Conservation (phyloP, 2,329 filamentous ascomycete species). For the Apiospora pterosperma region DNA sequence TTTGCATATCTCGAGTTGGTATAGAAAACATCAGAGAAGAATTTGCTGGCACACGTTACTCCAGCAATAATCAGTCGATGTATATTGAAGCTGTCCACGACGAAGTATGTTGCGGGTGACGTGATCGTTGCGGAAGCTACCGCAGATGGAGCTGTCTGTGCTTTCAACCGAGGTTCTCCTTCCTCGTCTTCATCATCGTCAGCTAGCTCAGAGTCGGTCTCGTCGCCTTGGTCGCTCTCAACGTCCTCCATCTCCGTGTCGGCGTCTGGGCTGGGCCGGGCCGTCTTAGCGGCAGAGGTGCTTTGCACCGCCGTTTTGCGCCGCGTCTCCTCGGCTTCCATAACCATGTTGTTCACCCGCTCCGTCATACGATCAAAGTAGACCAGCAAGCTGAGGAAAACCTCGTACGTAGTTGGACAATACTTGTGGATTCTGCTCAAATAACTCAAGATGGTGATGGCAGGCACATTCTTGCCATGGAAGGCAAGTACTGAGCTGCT, state of each 20-base stretch:
- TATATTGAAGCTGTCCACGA: constrained; percentile 98
- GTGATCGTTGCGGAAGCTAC: constrained; percentile 16
- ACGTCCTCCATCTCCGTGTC: constrained; percentile 36
- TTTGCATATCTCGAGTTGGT: constrained; percentile 99
- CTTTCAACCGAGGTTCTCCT: constrained; percentile 29
- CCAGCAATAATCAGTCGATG: constrained; percentile 94
- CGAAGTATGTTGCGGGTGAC: constrained; percentile 63
- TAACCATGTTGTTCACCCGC: constrained; percentile 78
- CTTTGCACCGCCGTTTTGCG: constrained; percentile 26
- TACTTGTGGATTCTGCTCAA: constrained; percentile 97
- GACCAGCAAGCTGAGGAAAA: constrained; percentile 90
- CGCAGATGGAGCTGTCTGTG: constrained; percentile 15
- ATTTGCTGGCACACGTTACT: constrained; percentile 98
- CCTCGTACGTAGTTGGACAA: constrained; percentile 96
- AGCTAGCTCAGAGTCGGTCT: constrained; percentile 48
- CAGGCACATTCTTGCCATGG: constrained; percentile 96
- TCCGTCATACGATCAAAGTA: constrained; percentile 99
- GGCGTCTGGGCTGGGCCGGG: constrained; percentile 3
- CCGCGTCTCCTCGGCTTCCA: constrained; percentile 59
- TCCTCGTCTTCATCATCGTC: constrained; percentile 42
- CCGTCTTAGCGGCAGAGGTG: constrained; percentile 3
- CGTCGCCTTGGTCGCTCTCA: constrained; percentile 33
- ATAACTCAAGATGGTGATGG: constrained; percentile 95
- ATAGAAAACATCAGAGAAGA: constrained; percentile 98
- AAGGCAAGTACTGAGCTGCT: constrained; percentile 80